Evolutionary conservation across 2,329 filamentous ascomycete species (phyloP).

Genomic region (Fusarium begoniae): DNA sequence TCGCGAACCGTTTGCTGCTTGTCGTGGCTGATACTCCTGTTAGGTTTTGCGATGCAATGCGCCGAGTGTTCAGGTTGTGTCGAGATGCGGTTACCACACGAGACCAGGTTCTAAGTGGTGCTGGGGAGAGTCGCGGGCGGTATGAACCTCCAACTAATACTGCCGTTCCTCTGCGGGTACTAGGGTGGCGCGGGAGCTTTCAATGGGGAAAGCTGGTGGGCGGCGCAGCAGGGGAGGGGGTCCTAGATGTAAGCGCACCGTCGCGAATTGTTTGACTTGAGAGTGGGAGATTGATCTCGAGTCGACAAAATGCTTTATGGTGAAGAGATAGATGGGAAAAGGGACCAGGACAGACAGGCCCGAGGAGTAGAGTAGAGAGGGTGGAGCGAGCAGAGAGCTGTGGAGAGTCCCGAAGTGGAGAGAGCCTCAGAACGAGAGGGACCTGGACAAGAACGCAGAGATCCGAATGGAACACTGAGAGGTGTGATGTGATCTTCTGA

Average conservation of each 20-base stretch:
- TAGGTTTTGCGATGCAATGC: constrained; percentile 32
- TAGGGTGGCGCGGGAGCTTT: constrained; percentile 27
- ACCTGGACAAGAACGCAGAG: constrained; percentile 13
- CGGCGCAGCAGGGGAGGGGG: constrained; percentile 35
- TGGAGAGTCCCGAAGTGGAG: constrained; percentile 33
- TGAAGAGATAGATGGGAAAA: constrained; percentile 12
- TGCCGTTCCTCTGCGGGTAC: constrained; percentile 35
- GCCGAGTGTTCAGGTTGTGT: constrained; percentile 38
- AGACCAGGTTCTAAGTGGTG: constrained; percentile 42
- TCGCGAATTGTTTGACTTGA: constrained; percentile 14
- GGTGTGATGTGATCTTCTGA: constrained; percentile 34
- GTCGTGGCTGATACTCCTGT: constrained; percentile 23
- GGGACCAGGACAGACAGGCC: neutral
- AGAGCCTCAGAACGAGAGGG: constrained; percentile 19
- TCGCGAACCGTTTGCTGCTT: constrained; percentile 31
- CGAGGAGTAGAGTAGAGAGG: neutral
- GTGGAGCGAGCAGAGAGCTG: constrained; percentile 27
- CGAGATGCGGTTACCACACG: constrained; percentile 41
- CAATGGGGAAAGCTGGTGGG: constrained; percentile 29
- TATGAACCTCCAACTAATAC: constrained; percentile 36
- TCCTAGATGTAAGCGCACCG: constrained; percentile 24
- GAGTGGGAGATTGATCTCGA: constrained; percentile 26
- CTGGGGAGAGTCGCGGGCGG: constrained; percentile 35
- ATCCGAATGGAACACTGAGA: constrained; percentile 25
- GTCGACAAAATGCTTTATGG: constrained; percentile 27